Conservation (phyloP, 2,329 filamentous ascomycete genomes). For the Aspergillus melleus region DNA sequence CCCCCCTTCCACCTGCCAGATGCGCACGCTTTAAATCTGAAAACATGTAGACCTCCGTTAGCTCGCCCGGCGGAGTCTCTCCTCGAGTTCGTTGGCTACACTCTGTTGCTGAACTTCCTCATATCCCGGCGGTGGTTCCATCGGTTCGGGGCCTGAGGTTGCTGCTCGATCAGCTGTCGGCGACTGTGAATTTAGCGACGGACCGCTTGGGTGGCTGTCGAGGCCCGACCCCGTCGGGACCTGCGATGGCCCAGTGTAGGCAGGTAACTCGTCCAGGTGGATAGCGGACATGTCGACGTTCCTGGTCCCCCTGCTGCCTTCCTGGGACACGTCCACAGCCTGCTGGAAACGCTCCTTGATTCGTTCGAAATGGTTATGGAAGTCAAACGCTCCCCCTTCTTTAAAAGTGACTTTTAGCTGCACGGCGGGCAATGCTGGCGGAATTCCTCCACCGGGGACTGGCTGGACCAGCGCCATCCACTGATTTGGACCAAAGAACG, state of each 20-base stretch:
- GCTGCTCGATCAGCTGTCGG: constrained; percentile 21
- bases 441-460: constrained; percentile 79
- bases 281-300: constrained; percentile 63
- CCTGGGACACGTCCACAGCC: constrained; percentile 60
- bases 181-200: constrained; percentile 13
- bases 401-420: constrained; percentile 88
- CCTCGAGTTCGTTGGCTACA: constrained; percentile 71
- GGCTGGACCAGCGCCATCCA: constrained; percentile 82
- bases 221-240: constrained; percentile 20
- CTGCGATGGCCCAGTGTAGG: constrained; percentile 68
- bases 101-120: constrained; percentile 86
- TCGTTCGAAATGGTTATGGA: constrained; percentile 76
- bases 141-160: constrained; percentile 46
- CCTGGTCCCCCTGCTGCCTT: constrained; percentile 43
- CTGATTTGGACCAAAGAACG: constrained; percentile 89
- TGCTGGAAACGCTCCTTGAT: constrained; percentile 83
- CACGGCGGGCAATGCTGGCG: constrained; percentile 68
- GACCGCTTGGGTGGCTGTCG: constrained; percentile 1
- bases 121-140: constrained; percentile 84
- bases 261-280: constrained; percentile 82
- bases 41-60: constrained; percentile 13
- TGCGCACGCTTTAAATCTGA: too few relatives aligned
- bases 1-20: too few relatives aligned
- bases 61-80: constrained; percentile 44
- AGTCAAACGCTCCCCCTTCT: constrained; percentile 93